phyloP scores from a whole-genome alignment of 805 yeast genomes.

The Candida vaughaniae region DNA sequence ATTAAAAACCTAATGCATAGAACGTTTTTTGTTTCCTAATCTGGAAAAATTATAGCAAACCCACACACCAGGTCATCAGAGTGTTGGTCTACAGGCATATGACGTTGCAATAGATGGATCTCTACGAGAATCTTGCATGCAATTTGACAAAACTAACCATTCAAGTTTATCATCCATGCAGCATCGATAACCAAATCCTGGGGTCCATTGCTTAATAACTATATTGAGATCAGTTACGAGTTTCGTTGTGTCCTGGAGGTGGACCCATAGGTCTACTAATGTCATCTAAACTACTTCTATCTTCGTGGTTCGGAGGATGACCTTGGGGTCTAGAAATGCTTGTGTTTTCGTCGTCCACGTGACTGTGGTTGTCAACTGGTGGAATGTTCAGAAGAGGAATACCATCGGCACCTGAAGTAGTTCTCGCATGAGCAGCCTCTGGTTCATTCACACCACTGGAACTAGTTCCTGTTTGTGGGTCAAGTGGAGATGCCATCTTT shows the following conservation, averaged over 20 bases:
- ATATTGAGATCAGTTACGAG: neutral
- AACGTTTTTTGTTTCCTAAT: no score
- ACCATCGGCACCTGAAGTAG: conserved; percentile 10
- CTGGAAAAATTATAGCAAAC: no score
- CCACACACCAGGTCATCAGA: no score
- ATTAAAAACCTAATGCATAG: no score
- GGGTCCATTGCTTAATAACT: no score
- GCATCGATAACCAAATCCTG: no score
- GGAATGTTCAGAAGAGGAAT: conserved; percentile 2
- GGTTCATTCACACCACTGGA: conserved; percentile 5
- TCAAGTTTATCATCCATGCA: no score
- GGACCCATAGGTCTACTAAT: conserved; percentile 6
- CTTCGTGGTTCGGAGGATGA: neutral
- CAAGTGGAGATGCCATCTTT: conserved; percentile 6
- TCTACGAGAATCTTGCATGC: no score
- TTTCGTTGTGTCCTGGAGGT: no score
- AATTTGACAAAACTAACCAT: no score
- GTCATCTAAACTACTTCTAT: conserved; percentile 1
- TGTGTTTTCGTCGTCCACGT: conserved; percentile 1
- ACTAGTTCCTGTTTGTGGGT: conserved; percentile 2
- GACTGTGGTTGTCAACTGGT: neutral
- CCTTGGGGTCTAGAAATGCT: neutral
- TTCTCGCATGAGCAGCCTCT: conserved; percentile 11
- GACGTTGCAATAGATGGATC: no score
- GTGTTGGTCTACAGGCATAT: no score